phyloP scores from a whole-genome alignment of 176 grass and related monocot species.

The Rhynchospora tenuis region DNA sequence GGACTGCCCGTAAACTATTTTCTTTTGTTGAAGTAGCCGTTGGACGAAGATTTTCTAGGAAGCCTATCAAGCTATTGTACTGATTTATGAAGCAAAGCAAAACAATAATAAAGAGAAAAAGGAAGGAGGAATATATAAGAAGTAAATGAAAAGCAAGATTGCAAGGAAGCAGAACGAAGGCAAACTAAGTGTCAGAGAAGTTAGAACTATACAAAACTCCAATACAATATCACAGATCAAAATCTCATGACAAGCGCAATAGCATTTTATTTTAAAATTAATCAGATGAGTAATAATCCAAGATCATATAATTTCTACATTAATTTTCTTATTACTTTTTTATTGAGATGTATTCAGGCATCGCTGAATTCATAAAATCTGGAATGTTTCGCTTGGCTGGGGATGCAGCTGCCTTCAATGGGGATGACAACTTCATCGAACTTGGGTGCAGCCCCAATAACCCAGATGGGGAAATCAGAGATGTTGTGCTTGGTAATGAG shows the following conservation, averaged over 20 bases:
- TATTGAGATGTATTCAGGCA: conserved; percentile 50
- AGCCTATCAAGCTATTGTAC: background rate
- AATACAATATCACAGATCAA: background rate
- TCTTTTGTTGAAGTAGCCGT: too few relatives aligned
- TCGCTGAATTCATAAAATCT: conserved; percentile 61
- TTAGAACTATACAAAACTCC: background rate
- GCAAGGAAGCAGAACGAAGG: too few relatives aligned
- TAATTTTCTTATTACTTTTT: background rate
- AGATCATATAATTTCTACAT: background rate
- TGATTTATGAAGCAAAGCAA: background rate
- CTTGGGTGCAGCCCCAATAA: conserved; percentile 86
- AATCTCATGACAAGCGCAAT: background rate
- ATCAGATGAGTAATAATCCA: background rate
- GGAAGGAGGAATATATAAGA: background rate
- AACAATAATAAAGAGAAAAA: background rate
- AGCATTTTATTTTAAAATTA: background rate
- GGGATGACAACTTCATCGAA: conserved; percentile 58
- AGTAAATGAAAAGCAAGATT: too few relatives aligned
- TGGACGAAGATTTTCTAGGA: background rate
- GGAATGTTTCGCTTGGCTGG: conserved; percentile 64
- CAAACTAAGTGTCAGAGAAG: background rate
- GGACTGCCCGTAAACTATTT: too few relatives aligned
- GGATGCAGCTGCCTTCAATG: conserved; percentile 37
- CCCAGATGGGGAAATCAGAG: conserved; percentile 56
- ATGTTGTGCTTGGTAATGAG: conserved; percentile 41